phyloP scores from a whole-genome alignment of 2,329 filamentous ascomycete genomes.

The Teratosphaeria viscida region DNA sequence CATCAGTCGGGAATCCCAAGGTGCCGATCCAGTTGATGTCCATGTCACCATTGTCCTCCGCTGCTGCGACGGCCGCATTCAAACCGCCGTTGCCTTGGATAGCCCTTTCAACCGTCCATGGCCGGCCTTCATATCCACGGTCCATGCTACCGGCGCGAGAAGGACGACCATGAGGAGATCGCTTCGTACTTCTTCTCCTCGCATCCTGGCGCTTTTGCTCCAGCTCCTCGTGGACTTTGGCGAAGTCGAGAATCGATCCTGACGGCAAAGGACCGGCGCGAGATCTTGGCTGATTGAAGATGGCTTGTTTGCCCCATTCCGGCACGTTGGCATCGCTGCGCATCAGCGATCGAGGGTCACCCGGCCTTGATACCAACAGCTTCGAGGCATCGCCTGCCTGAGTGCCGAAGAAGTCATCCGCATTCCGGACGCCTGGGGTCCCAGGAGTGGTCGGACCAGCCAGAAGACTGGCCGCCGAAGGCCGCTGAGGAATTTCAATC shows the following conservation, averaged over 20 bases:
- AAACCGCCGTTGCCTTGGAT: conserved; percentile 90
- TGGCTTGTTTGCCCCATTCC: conserved; percentile 57
- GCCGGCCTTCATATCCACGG: conserved; percentile 55
- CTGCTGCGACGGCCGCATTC: conserved; percentile 64
- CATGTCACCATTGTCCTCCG: conserved; percentile 50
- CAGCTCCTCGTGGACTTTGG: conserved; percentile 34
- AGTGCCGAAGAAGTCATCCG: conserved; percentile 37
- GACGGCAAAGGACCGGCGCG: conserved; percentile 64
- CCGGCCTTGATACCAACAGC: conserved; percentile 40
- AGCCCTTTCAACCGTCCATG: conserved; percentile 74
- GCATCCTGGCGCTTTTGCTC: conserved; percentile 14
- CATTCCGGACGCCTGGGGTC: conserved; percentile 29
- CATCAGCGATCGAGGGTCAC: conserved; percentile 45
- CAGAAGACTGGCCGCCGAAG: conserved; percentile 30
- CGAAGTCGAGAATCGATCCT: conserved; percentile 62
- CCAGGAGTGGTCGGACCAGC: conserved; percentile 29
- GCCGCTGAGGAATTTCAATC: conserved; percentile 19
- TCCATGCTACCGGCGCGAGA: conserved; percentile 29
- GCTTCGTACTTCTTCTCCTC: conserved; percentile 8
- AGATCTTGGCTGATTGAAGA: conserved; percentile 67
- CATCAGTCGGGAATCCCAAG: conserved; percentile 87
- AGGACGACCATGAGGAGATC: conserved; percentile 8
- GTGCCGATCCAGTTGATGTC: conserved; percentile 89
- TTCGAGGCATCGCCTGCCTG: conserved; percentile 36
- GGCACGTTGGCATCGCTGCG: conserved; percentile 66